Percentiles rank a stretch among this genome's conserved stretches.
These are phyloP conservation scores for Alectoria sarmentosa DNA, from an alignment of 495 filamentous ascomycete species.

Conservation along the genomic window DNA sequence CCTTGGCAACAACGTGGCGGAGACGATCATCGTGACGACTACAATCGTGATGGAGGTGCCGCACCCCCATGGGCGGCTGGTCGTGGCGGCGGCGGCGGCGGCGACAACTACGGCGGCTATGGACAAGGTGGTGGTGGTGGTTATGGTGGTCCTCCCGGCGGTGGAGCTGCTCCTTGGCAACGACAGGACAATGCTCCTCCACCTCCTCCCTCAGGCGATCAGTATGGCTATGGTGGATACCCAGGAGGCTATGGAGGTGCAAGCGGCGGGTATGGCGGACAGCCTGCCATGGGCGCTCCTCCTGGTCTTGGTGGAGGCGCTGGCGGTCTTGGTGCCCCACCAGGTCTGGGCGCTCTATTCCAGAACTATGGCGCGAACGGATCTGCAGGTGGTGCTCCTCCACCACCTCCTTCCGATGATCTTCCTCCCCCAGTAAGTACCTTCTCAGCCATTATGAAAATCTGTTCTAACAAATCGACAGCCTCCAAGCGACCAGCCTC, in stretches of 20 bases:
- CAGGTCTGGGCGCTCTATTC: conserved; percentile 62
- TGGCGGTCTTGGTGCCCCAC: conserved; percentile 47
- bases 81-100: conserved; percentile 41
- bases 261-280: conserved; percentile 28
- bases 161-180: conserved; percentile 64
- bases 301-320: conserved; percentile 47
- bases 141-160: conserved; percentile 34
- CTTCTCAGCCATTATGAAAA: background rate
- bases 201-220: conserved; percentile 36
- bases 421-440: conserved; percentile 54
- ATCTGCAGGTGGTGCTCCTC: conserved; percentile 41
- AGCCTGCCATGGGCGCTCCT: conserved; percentile 54
- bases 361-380: conserved; percentile 47
- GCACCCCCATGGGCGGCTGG: conserved; percentile 53
- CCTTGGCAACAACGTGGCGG: conserved; percentile 58
- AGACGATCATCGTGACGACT: conserved; percentile 48
- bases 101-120: conserved; percentile 49
- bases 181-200: conserved; percentile 49
- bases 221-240: conserved; percentile 46
- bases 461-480: conserved; percentile 27
- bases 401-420: conserved; percentile 54
- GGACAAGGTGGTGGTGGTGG: conserved; percentile 33
- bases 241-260: conserved; percentile 27
- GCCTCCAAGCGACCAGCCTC: conserved; percentile 65
- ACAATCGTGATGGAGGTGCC: conserved; percentile 39